A percentile compares a stretch with the other conserved stretches of the same genome.
These are phyloP conservation scores for Corniculantispora saksenae DNA, from an alignment of 2,329 filamentous ascomycete genomes.

Conservation along the genomic window DNA sequence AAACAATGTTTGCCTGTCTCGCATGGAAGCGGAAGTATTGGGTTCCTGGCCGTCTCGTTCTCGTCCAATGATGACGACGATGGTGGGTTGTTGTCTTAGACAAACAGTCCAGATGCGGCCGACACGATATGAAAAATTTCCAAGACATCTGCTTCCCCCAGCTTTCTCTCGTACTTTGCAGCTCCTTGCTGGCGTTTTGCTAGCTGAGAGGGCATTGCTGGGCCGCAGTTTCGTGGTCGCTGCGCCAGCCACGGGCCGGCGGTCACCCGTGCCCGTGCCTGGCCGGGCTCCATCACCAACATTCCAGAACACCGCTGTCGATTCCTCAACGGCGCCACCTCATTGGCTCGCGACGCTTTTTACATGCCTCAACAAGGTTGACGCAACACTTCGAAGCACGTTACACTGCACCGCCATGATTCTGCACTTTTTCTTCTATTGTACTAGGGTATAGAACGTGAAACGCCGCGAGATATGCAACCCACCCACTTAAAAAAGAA, in stretches of 20 bases:
- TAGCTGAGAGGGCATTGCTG: background rate
- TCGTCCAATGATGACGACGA: conserved; percentile 6
- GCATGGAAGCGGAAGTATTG: conserved; percentile 12
- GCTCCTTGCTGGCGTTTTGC: background rate
- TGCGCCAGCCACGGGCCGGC: background rate
- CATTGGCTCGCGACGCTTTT: conserved; percentile 10
- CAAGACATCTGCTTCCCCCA: background rate
- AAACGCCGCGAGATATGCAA: conserved; percentile 7
- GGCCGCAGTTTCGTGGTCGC: background rate
- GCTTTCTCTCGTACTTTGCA: too few relatives aligned
- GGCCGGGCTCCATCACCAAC: conserved; percentile 5
- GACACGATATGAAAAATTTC: background rate
- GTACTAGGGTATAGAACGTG: conserved; percentile 11
- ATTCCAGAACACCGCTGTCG: conserved; percentile 10
- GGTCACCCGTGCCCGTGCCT: background rate
- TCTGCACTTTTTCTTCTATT: background rate
- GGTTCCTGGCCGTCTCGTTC: background rate
- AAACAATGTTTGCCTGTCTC: conserved; percentile 13
- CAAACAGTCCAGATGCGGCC: background rate
- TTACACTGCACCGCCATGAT: background rate
- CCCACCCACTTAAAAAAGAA: background rate
- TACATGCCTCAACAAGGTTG: conserved; percentile 16
- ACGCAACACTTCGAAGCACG: background rate
- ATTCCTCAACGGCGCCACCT: conserved; percentile 8
- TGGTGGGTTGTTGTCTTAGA: background rate